Base-by-base conservation (phyloP, 192 early-diverging fungal genomes). In the Backusella tarrabulga region DNA sequence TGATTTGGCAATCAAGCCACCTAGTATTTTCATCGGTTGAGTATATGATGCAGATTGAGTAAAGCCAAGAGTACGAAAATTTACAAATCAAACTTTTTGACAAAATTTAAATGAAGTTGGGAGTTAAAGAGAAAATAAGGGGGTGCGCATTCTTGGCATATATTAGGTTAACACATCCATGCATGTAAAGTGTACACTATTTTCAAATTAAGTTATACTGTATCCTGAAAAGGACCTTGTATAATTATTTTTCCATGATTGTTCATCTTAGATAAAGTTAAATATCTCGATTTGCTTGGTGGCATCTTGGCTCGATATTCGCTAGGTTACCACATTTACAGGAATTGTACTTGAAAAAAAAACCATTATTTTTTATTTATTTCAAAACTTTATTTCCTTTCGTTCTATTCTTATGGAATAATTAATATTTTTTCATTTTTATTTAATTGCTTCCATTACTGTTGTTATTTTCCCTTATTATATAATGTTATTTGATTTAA, bases 1-100 rank as follows among this genome's bases (percentile, higher is more conserved):
- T 63, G 56, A 63, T 63, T 63, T 63, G 56, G 56, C 56, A 63
- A 63, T 63, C 56, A 63, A 63, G 56, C 56, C 56, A 63, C 56
- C 26, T 26, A 63, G 21, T 63, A 26, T 56, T 56, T 21, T 29
- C 56, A 26, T 63, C 56, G 0, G 56, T 63, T 29, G 56, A 29
- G 21, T 63, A 26, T 63, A 63, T 8, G 26, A 63, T 63, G 56
- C 56, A 63, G 21, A 63, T 12, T 63, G 23, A 29, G 21, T 19
- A 29, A 29, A 63, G 56, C 56, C 56, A 63, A 63, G 56, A 63
- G 23, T 63, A 56, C n/a, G 2, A 21, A 56, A 56, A 56, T 56
- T 23, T 56, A 6, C 6, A 63, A 63, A 3, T 63, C 56, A 11
- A 63, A 63, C n/a, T 23, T 63, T 63, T 63, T 26, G 7, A 26